Conservation (phyloP, 306 rosid species). For the Cercis canadensis region DNA sequence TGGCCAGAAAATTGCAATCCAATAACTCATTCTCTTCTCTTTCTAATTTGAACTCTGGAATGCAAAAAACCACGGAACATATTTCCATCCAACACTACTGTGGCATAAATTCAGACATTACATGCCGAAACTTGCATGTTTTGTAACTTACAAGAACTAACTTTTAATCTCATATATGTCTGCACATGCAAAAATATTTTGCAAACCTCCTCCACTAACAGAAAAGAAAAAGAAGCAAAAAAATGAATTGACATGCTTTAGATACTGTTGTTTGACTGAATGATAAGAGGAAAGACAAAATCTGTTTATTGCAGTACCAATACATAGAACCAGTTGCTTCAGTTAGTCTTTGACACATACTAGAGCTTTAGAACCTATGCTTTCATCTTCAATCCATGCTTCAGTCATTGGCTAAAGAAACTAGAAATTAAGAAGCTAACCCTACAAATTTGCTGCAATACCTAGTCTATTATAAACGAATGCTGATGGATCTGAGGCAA, state of each 20-base stretch:
- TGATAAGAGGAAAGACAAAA: neutral
- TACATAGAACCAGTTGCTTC: conserved; percentile 1
- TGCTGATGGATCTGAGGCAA: neutral
- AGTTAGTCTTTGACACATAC: neutral
- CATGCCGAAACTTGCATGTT: neutral
- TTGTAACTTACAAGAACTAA: neutral
- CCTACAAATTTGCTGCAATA: conserved; percentile 1
- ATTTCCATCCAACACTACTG: neutral
- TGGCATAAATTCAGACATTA: neutral
- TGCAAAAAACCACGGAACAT: neutral
- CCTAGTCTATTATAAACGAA: neutral
- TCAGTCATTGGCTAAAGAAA: neutral
- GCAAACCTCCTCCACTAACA: neutral
- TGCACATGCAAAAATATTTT: conserved; percentile 2
- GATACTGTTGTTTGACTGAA: conserved; percentile 1
- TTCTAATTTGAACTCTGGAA: neutral
- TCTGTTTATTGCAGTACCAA: neutral
- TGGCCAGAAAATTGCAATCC: neutral
- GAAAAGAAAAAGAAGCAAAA: neutral
- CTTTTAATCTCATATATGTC: neutral
- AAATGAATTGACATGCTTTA: neutral
- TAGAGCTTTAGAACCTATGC: neutral
- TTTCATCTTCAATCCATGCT: conserved; percentile 7
- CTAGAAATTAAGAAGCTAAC: neutral
- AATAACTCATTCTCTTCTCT: neutral